Conservation (phyloP, 176 grass and related monocot species). For the Raddia guianensis region DNA sequence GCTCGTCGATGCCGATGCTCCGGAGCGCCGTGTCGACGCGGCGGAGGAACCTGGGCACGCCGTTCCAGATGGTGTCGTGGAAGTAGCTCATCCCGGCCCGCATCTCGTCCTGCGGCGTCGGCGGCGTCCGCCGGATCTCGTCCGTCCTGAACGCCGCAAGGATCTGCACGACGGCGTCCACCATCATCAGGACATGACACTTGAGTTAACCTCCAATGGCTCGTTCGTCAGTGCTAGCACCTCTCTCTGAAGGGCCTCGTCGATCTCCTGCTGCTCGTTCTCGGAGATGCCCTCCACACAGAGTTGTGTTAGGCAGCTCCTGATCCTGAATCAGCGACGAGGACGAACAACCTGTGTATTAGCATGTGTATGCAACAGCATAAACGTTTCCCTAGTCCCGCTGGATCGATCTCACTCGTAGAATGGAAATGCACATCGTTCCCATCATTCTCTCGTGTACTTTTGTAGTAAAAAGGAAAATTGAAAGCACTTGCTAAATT, state of each 20-base stretch:
- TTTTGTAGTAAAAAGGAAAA: no score
- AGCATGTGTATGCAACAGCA: no score
- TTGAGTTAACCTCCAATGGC: neutral
- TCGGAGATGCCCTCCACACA: constrained; percentile 57
- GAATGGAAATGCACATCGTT: no score
- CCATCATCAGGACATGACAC: neutral
- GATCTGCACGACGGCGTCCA: constrained; percentile 46
- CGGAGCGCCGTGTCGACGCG: constrained; percentile 75
- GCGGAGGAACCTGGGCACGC: constrained; percentile 80
- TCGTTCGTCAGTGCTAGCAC: neutral
- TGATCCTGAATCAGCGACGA: constrained; percentile 48
- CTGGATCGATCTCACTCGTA: no score
- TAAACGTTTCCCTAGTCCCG: no score
- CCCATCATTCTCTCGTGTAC: no score
- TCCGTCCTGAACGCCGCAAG: constrained; percentile 84
- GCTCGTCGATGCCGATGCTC: constrained; percentile 85
- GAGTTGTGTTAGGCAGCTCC: constrained; percentile 62
- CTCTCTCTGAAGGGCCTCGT: constrained; percentile 83
- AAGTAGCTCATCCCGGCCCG: constrained; percentile 91
- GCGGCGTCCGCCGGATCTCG: constrained; percentile 70
- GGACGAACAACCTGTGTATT: neutral
- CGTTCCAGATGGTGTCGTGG: constrained; percentile 86
- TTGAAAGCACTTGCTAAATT: no score
- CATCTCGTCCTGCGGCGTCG: constrained; percentile 88
- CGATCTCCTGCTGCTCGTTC: constrained; percentile 74